Evolutionary conservation across 805 yeast genomes (phyloP).

Genomic region (Ogataea ganodermae): DNA sequence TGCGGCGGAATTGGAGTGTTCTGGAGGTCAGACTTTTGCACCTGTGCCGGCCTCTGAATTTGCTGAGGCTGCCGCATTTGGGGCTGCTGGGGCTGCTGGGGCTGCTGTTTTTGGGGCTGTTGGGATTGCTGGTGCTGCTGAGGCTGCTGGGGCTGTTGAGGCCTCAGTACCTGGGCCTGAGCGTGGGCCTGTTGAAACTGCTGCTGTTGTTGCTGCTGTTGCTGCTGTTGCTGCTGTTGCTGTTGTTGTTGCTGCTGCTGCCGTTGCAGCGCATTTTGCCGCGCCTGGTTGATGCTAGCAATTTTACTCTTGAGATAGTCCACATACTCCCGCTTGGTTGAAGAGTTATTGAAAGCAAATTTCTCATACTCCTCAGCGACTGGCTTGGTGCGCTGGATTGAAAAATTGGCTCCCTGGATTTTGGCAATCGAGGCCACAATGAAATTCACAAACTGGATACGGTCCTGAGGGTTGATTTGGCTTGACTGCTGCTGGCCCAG

Average conservation of each 20-base stretch:
- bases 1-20: conserved; percentile 73
- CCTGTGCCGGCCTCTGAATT: conserved; percentile 11
- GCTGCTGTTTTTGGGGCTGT: conserved; percentile 5
- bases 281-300: conserved; percentile 40
- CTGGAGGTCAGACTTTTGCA: conserved; percentile 46
- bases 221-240: conserved; percentile 30
- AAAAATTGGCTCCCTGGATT: conserved; percentile 35
- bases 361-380: conserved; percentile 75
- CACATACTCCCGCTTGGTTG: conserved; percentile 58
- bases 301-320: conserved; percentile 46
- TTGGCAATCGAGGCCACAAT: conserved; percentile 36
- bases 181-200: conserved; percentile 27
- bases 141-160: conserved; percentile 11
- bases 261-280: conserved; percentile 24
- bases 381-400: conserved; percentile 44
- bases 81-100: background rate
- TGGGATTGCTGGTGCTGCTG: conserved; percentile 9
- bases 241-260: conserved; percentile 28
- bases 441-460: conserved; percentile 35
- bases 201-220: conserved; percentile 29
- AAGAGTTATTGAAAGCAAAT: conserved; percentile 59
- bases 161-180: conserved; percentile 11
- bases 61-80: conserved; percentile 4
- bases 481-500: conserved; percentile 8
- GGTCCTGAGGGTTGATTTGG: conserved; percentile 33